Evolutionary conservation across 306 rosid species (phyloP).

Genomic region (Glycine tomentella): DNA sequence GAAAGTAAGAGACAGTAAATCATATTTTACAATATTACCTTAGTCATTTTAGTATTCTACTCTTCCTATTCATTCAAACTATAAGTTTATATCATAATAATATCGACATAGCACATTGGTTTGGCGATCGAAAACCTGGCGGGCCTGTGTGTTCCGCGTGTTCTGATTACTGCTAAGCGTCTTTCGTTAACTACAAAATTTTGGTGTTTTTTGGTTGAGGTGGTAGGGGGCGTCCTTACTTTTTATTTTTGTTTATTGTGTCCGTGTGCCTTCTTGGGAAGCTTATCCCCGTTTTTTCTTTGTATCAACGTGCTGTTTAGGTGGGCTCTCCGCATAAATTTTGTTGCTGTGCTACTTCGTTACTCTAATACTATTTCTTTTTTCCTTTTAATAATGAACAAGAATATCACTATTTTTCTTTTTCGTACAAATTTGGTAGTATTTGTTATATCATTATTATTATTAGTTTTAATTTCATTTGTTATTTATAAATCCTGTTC

Average conservation of each 20-base stretch:
- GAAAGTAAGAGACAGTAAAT: constrained; percentile 19
- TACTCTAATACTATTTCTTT: neutral
- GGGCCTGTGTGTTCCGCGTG: constrained; percentile 28
- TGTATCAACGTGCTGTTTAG: constrained; percentile 8
- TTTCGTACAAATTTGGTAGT: neutral
- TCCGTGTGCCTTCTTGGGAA: constrained; percentile 15
- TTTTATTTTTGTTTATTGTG: constrained; percentile 27
- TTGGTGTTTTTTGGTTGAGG: neutral
- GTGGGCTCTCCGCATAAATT: constrained; percentile 39
- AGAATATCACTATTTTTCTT: neutral
- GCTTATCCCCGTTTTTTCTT: constrained; percentile 18
- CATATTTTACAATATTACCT: neutral
- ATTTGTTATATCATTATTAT: neutral
- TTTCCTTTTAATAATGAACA: neutral
- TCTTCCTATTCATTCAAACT: neutral
- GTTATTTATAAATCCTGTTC: neutral
- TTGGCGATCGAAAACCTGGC: constrained; percentile 17
- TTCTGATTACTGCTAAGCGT: neutral
- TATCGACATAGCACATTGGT: neutral
- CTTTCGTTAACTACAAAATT: constrained; percentile 1
- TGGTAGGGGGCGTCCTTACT: neutral
- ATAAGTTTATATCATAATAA: neutral
- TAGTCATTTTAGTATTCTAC: neutral
- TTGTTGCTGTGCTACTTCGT: constrained; percentile 31
- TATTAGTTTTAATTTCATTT: neutral